A percentile compares a stretch with the other conserved stretches of the same genome.
These are phyloP conservation scores for Casuarina equisetifolia DNA, from an alignment of 306 rosid species.

Conservation along the genomic window DNA sequence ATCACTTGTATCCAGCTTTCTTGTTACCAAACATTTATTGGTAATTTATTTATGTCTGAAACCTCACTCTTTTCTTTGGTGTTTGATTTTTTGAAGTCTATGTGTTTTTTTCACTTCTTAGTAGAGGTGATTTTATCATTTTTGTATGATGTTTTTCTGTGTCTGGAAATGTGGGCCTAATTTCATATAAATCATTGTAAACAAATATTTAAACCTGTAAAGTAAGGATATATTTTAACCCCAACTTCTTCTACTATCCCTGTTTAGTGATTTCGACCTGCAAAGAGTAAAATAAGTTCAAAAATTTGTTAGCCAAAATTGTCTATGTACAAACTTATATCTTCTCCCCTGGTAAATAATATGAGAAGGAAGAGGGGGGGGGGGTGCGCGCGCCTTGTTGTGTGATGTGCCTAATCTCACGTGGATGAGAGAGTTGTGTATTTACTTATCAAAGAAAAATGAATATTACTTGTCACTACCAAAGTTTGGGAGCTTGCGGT, in stretches of 20 bases:
- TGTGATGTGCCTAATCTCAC: not conserved
- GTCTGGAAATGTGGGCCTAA: not conserved
- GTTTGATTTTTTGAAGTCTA: not conserved
- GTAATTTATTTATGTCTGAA: not conserved
- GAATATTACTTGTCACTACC: not conserved
- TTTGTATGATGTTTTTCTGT: not conserved
- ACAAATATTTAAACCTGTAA: not conserved
- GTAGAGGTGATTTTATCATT: too few species aligned
- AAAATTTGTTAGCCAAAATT: not conserved
- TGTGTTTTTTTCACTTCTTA: not conserved
- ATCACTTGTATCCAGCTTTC: conserved; percentile 59
- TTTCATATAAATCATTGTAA: not conserved
- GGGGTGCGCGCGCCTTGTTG: not conserved
- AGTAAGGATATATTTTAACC: not conserved
- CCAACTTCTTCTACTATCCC: not conserved
- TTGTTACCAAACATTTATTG: not conserved
- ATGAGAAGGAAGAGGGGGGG: not conserved
- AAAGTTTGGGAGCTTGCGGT: not conserved
- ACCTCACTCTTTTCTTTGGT: not conserved
- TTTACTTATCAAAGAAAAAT: not conserved
- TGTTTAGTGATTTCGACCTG: not conserved
- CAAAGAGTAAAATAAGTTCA: not conserved
- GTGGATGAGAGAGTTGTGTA: not conserved
- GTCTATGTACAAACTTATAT: not conserved
- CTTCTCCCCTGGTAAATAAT: not conserved